Evolutionary conservation across 805 yeast species (phyloP), one percentile per base, ranked within the genome.

Genomic region (Metschnikowia drakensbergensis): DNA sequence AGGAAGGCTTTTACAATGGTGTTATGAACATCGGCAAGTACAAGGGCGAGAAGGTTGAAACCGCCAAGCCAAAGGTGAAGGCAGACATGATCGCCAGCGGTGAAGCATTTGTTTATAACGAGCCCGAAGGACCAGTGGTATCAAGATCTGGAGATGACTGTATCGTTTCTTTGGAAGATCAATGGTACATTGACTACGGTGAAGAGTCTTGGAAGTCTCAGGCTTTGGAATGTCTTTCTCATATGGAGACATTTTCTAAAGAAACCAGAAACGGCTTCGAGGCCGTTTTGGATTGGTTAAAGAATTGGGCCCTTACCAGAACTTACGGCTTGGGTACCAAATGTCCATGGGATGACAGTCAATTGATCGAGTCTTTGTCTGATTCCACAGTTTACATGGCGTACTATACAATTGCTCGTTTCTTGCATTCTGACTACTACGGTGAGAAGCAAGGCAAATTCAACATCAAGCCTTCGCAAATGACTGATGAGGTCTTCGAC

Each of bases 141-240:
- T 92, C 98, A 11, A 86, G 99, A 73, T 88, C 97, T 37, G 97
- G 97, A 58, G 99, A 94, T 66, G 89, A 84, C 51, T 94, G 99
- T 79, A 83, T 92, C 60, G 99, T 94, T 36, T 89, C 98, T 5
- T 80, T 94, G 45, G 98, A 95, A 72, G 98, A 94, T 71, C 99
- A 94, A 76, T 94, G 99, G 99, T 94, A 82, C 69, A 80, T 88
- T 60, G 97, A 94, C 67, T 94, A 94, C 63, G 99, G 99, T 78
- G 99, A 94, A 79, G 88, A 81, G 58, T 58, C 71, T 11, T 94
- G 99, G 99, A 88, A 86, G 64, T 69, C 75, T 11, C 81, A 80
- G 65, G 95, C 97, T 46, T 71, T 83, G 54, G 94, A 86, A 60
- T 86, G 96, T 66, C 77, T 94, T 53, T 77, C 76, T 41, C 65